These are phyloP conservation scores for Pleurotus citrinopileatus DNA, from an alignment of 768 basidiomycete genomes.

Conservation along the genomic window DNA sequence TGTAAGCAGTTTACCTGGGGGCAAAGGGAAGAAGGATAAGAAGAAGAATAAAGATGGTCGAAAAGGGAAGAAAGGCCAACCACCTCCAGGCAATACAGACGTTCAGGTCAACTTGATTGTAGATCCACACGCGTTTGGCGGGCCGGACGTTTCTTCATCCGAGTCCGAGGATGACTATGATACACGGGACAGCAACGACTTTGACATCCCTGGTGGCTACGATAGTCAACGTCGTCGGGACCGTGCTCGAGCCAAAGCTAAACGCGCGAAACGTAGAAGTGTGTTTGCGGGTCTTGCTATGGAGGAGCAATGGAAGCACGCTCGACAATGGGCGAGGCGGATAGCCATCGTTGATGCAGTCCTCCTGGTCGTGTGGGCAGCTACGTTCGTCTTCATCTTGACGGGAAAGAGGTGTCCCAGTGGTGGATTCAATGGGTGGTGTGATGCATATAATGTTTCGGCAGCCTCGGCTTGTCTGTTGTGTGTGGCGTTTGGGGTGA, in stretches of 20 bases:
- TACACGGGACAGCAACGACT: slow-evolving; percentile 34
- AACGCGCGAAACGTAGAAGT: slow-evolving; percentile 31
- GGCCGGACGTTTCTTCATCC: slow-evolving; percentile 9
- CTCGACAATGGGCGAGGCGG: slow-evolving; percentile 52
- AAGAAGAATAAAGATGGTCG: slow-evolving; percentile 23
- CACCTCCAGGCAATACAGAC: slow-evolving; percentile 30
- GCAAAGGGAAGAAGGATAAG: slow-evolving; percentile 38
- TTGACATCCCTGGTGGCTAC: slow-evolving; percentile 38
- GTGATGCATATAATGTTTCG: slow-evolving; percentile 68
- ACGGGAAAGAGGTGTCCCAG: slow-evolving; percentile 62
- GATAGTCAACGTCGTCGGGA: slow-evolving; percentile 29
- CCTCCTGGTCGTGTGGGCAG: slow-evolving; percentile 52
- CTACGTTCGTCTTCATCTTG: slow-evolving; percentile 56
- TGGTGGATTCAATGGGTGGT: slow-evolving; percentile 65
- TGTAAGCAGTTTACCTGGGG: slow-evolving; percentile 48
- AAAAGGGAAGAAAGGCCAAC: slow-evolving; percentile 35
- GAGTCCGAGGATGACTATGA: slow-evolving; percentile 32
- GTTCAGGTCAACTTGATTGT: slow-evolving; percentile 76
- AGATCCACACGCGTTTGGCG: slow-evolving; percentile 56
- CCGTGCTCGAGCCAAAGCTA: slow-evolving; percentile 18
- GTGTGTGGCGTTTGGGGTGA: slow-evolving; percentile 50
- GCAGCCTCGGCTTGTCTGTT: slow-evolving; percentile 61
- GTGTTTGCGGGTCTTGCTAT: slow-evolving; percentile 60
- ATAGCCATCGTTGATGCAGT: slow-evolving; percentile 46
- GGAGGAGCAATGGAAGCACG: slow-evolving; percentile 61